Evolutionary conservation across 768 basidiomycete species (phyloP).

Genomic region (Hypholoma sublateritium): DNA sequence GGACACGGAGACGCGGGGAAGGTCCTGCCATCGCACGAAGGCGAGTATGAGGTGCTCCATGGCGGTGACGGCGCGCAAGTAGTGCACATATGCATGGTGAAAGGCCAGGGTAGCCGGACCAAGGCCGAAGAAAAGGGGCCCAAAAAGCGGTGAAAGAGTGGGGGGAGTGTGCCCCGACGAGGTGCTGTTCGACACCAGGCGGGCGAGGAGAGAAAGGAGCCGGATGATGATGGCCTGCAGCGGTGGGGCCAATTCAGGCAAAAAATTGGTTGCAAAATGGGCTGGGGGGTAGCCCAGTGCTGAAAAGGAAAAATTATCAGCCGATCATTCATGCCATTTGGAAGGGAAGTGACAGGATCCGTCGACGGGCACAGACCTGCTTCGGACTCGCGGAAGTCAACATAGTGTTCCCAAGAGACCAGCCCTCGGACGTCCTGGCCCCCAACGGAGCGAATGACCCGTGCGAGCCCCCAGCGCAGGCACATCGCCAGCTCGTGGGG

Average conservation of each 20-base stretch:
- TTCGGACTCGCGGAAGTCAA: slow-evolving; percentile 81
- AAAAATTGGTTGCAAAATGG: slow-evolving; percentile 66
- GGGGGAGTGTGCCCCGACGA: slow-evolving; percentile 90
- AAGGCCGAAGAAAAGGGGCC: slow-evolving; percentile 87
- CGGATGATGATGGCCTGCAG: slow-evolving; percentile 63
- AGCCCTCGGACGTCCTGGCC: slow-evolving; percentile 81
- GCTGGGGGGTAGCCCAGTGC: slow-evolving; percentile 68
- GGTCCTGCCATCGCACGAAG: slow-evolving; percentile 82
- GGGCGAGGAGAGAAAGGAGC: slow-evolving; percentile 77
- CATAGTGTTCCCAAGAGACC: slow-evolving; percentile 82
- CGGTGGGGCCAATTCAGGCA: slow-evolving; percentile 50
- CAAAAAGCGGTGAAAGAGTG: slow-evolving; percentile 86
- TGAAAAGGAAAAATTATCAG: slow-evolving; percentile 18
- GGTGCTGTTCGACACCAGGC: slow-evolving; percentile 81
- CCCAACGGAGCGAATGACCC: slow-evolving; percentile 69
- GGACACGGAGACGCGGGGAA: slow-evolving; percentile 36
- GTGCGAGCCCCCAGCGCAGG: slow-evolving; percentile 87
- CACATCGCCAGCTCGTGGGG: slow-evolving; percentile 91
- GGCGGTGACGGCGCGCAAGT: slow-evolving; percentile 80
- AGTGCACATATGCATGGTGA: slow-evolving; percentile 54
- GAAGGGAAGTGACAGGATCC: slow-evolving; percentile 3
- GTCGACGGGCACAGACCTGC: slow-evolving; percentile 50
- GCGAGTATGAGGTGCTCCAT: slow-evolving; percentile 93
- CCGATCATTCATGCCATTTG: slow-evolving; percentile 1
- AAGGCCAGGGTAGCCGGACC: slow-evolving; percentile 48